Conservation (phyloP, 2,329 filamentous ascomycete genomes). For the Colletotrichum gloeosporioides region DNA sequence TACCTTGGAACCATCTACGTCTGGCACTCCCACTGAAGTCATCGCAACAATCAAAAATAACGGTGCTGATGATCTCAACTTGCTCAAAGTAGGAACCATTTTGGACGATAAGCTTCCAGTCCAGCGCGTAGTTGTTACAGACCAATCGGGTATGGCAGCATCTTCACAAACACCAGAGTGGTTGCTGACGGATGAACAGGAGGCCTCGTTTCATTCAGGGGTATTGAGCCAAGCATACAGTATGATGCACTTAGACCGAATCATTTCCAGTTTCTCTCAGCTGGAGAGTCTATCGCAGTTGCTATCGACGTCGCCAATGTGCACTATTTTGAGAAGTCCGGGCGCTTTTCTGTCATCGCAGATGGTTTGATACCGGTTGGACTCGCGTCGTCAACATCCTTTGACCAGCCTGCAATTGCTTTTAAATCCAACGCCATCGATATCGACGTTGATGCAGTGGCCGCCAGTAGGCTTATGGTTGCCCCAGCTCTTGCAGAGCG, state of each 20-base stretch:
- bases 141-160: not conserved
- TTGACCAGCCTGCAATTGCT: slow-evolving; percentile 12
- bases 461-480: not conserved
- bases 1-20: not conserved
- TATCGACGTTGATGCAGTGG: slow-evolving; percentile 14
- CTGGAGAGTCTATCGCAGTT: slow-evolving; percentile 18
- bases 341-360: slow-evolving; percentile 23
- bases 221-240: slow-evolving; percentile 24
- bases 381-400: slow-evolving; percentile 9
- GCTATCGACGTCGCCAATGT: slow-evolving; percentile 21
- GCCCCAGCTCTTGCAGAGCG: slow-evolving; percentile 10
- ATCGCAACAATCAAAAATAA: slow-evolving; percentile 24
- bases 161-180: not conserved
- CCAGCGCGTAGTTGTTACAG: not conserved
- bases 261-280: slow-evolving; percentile 22
- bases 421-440: slow-evolving; percentile 24
- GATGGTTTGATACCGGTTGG: slow-evolving; percentile 18
- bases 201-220: slow-evolving; percentile 15
- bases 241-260: slow-evolving; percentile 21
- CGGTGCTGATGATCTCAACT: slow-evolving; percentile 24
- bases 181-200: not conserved
- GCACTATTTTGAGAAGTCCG: slow-evolving; percentile 22
- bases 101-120: slow-evolving; percentile 19
- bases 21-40: not conserved
- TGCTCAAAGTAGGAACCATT: slow-evolving; percentile 27